phyloP scores from a whole-genome alignment of 257 asterid genomes.

The Linderniella brevidens region DNA sequence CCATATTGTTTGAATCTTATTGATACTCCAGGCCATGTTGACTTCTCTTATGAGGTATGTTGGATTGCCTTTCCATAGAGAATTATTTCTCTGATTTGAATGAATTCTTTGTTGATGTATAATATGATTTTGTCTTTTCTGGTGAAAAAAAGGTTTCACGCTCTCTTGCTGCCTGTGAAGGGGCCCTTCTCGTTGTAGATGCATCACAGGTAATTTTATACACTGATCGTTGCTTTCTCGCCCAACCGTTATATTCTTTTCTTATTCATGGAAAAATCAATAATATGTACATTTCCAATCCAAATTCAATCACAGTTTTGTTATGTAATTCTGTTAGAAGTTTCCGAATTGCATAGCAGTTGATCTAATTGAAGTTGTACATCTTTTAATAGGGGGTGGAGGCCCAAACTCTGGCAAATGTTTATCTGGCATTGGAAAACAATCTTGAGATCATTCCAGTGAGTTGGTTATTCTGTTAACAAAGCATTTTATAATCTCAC shows the following conservation, averaged over 20 bases:
- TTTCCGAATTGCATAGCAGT: conserved; percentile 1
- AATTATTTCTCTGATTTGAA: not conserved
- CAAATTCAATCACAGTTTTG: no score
- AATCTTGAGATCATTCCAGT: conserved; percentile 97
- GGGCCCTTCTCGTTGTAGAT: conserved; percentile 98
- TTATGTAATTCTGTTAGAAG: conserved; percentile 5
- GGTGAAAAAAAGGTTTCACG: conserved; percentile 67
- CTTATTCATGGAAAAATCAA: no score
- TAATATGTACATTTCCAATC: no score
- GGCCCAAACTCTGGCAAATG: conserved; percentile 97
- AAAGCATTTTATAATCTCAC: no score
- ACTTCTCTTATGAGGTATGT: conserved; percentile 97
- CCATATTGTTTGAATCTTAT: conserved; percentile 92
- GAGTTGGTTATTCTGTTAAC: conserved; percentile 14
- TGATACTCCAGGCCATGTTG: conserved; percentile 98
- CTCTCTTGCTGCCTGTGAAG: conserved; percentile 99
- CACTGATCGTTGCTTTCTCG: not conserved
- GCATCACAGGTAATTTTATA: conserved; percentile 70
- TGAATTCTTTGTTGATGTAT: not conserved
- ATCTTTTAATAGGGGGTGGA: conserved; percentile 77
- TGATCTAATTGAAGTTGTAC: conserved; percentile 7
- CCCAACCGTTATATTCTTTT: no score
- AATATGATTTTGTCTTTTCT: conserved; percentile 8
- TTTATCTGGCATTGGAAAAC: conserved; percentile 94
- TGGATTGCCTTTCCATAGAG: conserved; percentile 3